Conservation (phyloP, 2,329 filamentous ascomycete species). For the Ophiostoma sp. region DNA sequence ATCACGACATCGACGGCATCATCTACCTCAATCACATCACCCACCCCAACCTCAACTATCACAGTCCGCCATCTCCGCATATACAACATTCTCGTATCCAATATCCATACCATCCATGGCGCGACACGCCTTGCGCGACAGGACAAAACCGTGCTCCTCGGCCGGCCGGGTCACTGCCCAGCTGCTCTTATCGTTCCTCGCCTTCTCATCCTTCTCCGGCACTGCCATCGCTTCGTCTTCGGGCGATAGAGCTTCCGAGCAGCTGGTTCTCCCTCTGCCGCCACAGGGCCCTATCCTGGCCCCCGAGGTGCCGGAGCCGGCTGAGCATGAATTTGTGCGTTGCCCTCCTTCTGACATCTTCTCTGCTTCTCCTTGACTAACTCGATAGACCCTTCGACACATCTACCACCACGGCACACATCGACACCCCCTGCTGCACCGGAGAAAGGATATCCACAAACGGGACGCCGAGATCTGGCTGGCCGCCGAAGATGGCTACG, state of each 20-base stretch:
- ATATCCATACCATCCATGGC: constrained; percentile 28
- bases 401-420: constrained; percentile 89
- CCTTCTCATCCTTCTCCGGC: constrained; percentile 41
- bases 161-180: constrained; percentile 58
- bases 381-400: constrained; percentile 63
- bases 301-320: constrained; percentile 44
- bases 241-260: constrained; percentile 34
- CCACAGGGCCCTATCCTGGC: constrained; percentile 39
- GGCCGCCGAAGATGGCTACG: constrained; percentile 53
- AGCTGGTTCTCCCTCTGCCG: constrained; percentile 41
- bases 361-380: background rate
- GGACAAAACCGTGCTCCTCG: constrained; percentile 44
- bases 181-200: constrained; percentile 62
- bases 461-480: constrained; percentile 58
- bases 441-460: constrained; percentile 63
- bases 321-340: constrained; percentile 53
- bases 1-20: background rate
- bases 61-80: background rate
- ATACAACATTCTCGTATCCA: background rate
- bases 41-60: background rate
- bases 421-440: constrained; percentile 69
- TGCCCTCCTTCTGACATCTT: background rate
- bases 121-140: constrained; percentile 15
- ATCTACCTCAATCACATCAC: too few species aligned
- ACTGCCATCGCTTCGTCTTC: constrained; percentile 34